phyloP scores from a whole-genome alignment of 495 filamentous ascomycete genomes.

The Xanthoparmelia taractica region DNA sequence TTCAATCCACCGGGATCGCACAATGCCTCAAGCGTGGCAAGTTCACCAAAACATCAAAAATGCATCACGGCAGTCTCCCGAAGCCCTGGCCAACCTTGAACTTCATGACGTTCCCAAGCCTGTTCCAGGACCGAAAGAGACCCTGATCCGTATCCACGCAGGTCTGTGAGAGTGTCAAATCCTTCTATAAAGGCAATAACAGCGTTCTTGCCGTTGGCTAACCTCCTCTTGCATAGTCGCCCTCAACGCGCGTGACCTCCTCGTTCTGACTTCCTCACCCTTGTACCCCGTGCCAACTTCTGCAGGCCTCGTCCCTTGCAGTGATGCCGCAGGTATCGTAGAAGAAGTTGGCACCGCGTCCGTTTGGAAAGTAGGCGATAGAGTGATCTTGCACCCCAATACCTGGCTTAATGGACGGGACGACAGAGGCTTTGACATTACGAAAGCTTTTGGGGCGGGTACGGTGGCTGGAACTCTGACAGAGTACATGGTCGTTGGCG shows the following conservation, averaged over 20 bases:
- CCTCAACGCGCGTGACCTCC: neutral
- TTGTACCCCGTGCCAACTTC: neutral
- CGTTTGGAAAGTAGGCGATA: neutral
- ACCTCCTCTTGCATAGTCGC: neutral
- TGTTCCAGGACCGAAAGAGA: neutral
- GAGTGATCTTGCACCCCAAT: neutral
- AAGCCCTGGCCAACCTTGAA: neutral
- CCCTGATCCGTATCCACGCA: neutral
- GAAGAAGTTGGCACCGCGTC: neutral
- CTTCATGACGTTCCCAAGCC: neutral
- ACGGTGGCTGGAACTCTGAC: neutral
- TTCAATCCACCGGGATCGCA: too few relatives aligned
- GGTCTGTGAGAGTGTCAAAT: neutral
- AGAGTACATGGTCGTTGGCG: neutral
- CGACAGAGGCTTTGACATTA: neutral
- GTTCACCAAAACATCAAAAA: neutral
- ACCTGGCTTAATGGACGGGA: neutral
- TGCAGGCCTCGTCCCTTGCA: neutral
- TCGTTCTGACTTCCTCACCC: neutral
- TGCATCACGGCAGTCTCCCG: neutral
- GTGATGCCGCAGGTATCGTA: neutral
- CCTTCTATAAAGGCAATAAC: neutral
- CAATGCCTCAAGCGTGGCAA: conserved; percentile 3
- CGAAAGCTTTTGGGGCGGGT: neutral
- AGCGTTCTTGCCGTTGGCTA: neutral